Percentiles rank a stretch among this genome's conserved stretches.
These are phyloP conservation scores for Oenanthe javanica DNA, from an alignment of 140 eudicot species.

Conservation along the genomic window DNA sequence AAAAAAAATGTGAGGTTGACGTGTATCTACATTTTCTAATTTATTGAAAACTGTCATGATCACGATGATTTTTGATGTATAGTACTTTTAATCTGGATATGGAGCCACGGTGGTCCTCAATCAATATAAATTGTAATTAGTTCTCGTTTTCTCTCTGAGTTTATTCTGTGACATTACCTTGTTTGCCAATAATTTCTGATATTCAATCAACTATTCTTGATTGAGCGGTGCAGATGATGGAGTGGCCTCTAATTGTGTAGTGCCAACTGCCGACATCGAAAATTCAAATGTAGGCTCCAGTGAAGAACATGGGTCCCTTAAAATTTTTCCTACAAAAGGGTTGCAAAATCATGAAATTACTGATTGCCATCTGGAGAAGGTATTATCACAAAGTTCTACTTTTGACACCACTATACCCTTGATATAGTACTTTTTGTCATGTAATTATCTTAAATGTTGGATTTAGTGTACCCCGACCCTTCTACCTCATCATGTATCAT, in stretches of 20 bases:
- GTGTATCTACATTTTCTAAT: background rate
- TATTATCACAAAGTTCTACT: conserved; percentile 21
- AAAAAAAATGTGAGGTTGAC: background rate
- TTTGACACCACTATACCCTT: conserved; percentile 12
- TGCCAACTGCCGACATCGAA: conserved; percentile 12
- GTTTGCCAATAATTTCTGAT: background rate
- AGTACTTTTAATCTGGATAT: background rate
- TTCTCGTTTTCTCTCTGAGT: background rate
- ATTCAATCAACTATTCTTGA: background rate
- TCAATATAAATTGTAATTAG: background rate
- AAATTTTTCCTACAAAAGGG: conserved; percentile 19
- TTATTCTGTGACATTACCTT: background rate
- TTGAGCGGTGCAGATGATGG: conserved; percentile 11
- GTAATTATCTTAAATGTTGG: background rate
- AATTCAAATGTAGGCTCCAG: conserved; percentile 4
- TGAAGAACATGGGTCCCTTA: conserved; percentile 30
- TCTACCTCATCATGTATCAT: background rate
- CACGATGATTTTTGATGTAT: background rate
- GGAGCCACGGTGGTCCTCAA: background rate
- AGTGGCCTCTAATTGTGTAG: background rate
- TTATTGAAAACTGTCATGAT: background rate
- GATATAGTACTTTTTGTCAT: background rate
- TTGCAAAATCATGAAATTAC: conserved; percentile 21
- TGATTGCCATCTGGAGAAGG: conserved; percentile 43
- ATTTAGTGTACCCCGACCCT: conserved; percentile 8